These are phyloP conservation scores for Akanthomyces lecanii DNA, from an alignment of 2,329 filamentous ascomycete genomes.

Conservation along the genomic window DNA sequence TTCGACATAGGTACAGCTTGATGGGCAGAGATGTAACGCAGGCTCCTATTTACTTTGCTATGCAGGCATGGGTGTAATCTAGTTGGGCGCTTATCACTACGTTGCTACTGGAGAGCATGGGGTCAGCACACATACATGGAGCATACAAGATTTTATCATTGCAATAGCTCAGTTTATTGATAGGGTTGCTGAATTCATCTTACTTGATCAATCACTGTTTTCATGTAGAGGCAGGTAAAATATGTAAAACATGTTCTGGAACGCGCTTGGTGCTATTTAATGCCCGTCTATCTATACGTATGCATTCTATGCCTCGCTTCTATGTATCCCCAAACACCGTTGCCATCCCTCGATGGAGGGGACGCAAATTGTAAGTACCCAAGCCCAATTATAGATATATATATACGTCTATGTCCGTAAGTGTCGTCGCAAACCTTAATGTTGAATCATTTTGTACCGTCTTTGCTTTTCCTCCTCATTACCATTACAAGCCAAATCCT, in stretches of 20 bases:
- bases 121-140: background rate
- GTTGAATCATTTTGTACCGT: background rate
- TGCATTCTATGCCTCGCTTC: background rate
- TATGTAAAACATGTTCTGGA: background rate
- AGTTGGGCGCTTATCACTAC: constrained; percentile 1
- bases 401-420: constrained; percentile 1
- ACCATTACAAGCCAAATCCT: background rate
- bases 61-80: constrained; percentile 1
- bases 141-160: background rate
- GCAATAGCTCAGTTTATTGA: constrained; percentile 2
- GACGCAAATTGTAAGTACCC: background rate
- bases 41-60: background rate
- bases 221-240: background rate
- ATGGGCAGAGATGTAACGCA: background rate
- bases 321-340: background rate
- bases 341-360: background rate
- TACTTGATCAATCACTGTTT: background rate
- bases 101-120: background rate
- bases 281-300: background rate
- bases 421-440: background rate
- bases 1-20: background rate
- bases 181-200: background rate
- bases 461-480: background rate
- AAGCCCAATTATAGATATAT: background rate
- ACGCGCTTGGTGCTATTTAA: background rate